These are phyloP conservation scores for Penicillium atrosanguineum DNA, from an alignment of 495 filamentous ascomycete species.

Conservation along the genomic window DNA sequence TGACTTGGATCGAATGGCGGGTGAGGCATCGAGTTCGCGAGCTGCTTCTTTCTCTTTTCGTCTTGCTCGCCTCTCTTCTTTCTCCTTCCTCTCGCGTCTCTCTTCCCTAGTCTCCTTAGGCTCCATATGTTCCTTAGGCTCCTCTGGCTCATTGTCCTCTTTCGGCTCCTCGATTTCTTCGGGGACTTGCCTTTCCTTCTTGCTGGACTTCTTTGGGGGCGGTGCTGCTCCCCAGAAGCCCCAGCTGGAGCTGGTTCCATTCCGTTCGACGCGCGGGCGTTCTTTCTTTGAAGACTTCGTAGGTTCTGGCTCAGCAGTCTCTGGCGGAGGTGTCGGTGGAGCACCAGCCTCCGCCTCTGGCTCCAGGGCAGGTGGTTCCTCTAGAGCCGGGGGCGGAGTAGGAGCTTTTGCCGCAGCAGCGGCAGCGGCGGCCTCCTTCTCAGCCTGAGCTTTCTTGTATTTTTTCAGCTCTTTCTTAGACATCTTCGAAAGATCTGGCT, in stretches of 20 bases:
- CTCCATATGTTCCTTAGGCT: not conserved
- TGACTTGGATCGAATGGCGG: conserved; percentile 50
- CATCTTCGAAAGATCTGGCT: conserved; percentile 27
- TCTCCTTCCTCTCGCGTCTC: conserved; percentile 33
- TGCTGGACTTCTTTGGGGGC: conserved; percentile 46
- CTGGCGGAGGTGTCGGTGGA: conserved; percentile 55
- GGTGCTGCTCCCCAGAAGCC: conserved; percentile 57
- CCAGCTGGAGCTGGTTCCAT: conserved; percentile 50
- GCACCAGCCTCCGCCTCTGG: conserved; percentile 20
- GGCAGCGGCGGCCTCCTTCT: conserved; percentile 18
- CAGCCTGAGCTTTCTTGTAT: conserved; percentile 29
- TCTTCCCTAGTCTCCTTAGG: conserved; percentile 27
- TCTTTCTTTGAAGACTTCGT: conserved; percentile 56
- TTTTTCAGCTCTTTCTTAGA: conserved; percentile 32
- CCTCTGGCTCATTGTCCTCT: conserved; percentile 25
- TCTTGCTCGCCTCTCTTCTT: conserved; percentile 13
- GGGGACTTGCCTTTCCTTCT: conserved; percentile 39
- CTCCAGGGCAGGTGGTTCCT: conserved; percentile 21
- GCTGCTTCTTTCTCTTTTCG: conserved; percentile 13
- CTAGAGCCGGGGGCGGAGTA: conserved; percentile 50
- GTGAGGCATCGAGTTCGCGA: conserved; percentile 26
- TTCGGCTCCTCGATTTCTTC: conserved; percentile 28
- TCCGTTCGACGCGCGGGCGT: conserved; percentile 54
- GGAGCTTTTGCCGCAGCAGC: conserved; percentile 69
- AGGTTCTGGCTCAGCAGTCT: conserved; percentile 35